Evolutionary conservation across 225 moss, liverwort and hornwort species (phyloP).

Genomic region (Anthoceros angustus): DNA sequence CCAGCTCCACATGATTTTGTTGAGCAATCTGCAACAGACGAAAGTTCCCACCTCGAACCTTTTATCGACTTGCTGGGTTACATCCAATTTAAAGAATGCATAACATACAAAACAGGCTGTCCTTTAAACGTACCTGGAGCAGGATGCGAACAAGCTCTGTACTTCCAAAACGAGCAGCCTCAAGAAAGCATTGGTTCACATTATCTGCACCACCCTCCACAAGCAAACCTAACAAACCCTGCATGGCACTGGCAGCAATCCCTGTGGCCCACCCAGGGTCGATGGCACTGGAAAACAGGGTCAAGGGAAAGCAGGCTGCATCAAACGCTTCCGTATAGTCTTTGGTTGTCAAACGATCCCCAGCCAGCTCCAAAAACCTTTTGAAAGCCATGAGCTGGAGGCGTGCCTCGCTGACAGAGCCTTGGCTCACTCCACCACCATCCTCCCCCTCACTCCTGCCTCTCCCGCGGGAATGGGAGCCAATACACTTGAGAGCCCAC

Average conservation of each 20-base stretch:
- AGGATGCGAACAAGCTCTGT: conserved; percentile 87
- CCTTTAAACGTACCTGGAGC: conserved; percentile 39
- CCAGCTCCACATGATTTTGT: conserved; percentile 66
- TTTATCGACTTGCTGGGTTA: too few relatives aligned
- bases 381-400: conserved; percentile 83
- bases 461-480: conserved; percentile 77
- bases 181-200: conserved; percentile 88
- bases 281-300: conserved; percentile 87
- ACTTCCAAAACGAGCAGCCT: conserved; percentile 94
- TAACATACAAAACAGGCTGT: neutral
- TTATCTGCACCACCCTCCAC: conserved; percentile 96
- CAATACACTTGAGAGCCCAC: conserved; percentile 97
- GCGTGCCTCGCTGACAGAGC: conserved; percentile 64
- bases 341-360: conserved; percentile 51
- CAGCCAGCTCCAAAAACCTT: conserved; percentile 72
- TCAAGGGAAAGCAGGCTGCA: conserved; percentile 92
- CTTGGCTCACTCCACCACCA: conserved; percentile 41
- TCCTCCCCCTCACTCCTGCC: conserved; percentile 37
- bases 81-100: neutral
- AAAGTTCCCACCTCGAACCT: too few relatives aligned
- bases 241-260: conserved; percentile 94
- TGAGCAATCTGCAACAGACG: conserved; percentile 52
- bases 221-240: conserved; percentile 68
- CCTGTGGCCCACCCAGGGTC: conserved; percentile 97
- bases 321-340: conserved; percentile 95